Evolutionary conservation across 1,284 basidiomycete genomes (phyloP).

Genomic region (Puccinia horiana): DNA sequence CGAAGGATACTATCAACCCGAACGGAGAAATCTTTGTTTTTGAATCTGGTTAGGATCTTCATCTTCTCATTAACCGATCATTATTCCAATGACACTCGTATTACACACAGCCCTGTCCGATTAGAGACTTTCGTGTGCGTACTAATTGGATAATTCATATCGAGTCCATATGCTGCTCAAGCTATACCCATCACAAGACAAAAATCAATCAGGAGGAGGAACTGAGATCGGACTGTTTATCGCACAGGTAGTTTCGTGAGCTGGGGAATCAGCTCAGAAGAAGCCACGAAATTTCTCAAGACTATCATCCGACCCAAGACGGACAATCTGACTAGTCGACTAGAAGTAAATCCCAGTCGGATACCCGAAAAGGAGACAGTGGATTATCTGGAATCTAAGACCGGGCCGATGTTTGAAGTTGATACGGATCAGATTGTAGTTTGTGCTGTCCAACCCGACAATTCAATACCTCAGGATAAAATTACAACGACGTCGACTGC

Average conservation of each 20-base stretch:
- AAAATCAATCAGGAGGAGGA: not conserved
- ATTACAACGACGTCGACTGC: not conserved
- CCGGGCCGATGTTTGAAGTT: slow-evolving; percentile 36
- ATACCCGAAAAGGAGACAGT: slow-evolving; percentile 34
- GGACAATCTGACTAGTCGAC: not conserved
- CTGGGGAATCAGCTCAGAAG: slow-evolving; percentile 34
- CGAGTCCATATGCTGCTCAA: not conserved
- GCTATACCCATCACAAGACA: not conserved
- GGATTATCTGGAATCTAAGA: slow-evolving; percentile 31
- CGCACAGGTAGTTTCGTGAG: slow-evolving; percentile 39
- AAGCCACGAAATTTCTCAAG: slow-evolving; percentile 25
- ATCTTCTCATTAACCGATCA: slow-evolving; percentile 12
- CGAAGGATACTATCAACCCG: not conserved
- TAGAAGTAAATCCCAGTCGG: slow-evolving; percentile 28
- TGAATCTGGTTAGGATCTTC: slow-evolving; percentile 47
- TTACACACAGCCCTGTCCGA: not conserved
- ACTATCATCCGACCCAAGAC: slow-evolving; percentile 14
- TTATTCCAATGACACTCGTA: not conserved
- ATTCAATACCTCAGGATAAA: not conserved
- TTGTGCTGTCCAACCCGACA: not conserved
- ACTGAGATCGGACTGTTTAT: not conserved
- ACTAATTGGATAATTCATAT: not conserved
- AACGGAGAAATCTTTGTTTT: slow-evolving; percentile 48
- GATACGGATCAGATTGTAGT: slow-evolving; percentile 38
- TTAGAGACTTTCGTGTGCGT: not conserved